phyloP scores from a whole-genome alignment of 352 stramenopile species.

The Pythium utonaiense region DNA sequence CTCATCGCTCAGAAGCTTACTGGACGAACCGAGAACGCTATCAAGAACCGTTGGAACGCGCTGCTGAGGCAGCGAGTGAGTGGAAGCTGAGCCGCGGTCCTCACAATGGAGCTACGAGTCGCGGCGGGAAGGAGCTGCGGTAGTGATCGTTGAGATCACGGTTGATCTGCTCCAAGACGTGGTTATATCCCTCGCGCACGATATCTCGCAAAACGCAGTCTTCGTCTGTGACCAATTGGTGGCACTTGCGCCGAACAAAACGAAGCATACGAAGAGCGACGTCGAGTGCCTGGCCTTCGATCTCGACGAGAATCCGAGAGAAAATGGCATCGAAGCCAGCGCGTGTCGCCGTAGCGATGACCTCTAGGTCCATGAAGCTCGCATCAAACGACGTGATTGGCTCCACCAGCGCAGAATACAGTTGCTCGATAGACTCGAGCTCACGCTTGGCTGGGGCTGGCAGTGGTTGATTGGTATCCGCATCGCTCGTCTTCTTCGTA shows the following conservation, averaged over 20 bases:
- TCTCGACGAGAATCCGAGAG: constrained; percentile 63
- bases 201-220: not conserved
- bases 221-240: not conserved
- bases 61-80: constrained; percentile 1
- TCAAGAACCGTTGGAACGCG: constrained; percentile 70
- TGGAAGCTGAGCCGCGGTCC: not conserved
- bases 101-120: constrained; percentile 43
- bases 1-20: constrained; percentile 42
- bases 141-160: constrained; percentile 47
- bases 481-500: not conserved
- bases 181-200: constrained; percentile 44
- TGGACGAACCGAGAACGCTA: constrained; percentile 48
- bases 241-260: constrained; percentile 64
- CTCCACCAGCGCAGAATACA: constrained; percentile 36
- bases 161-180: constrained; percentile 59
- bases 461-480: not conserved
- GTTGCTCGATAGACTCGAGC: constrained; percentile 50
- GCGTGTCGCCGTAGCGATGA: not conserved
- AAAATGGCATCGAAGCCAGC: constrained; percentile 70
- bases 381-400: not conserved
- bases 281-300: constrained; percentile 57
- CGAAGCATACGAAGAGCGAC: constrained; percentile 63
- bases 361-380: not conserved
- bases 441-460: not conserved
- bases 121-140: constrained; percentile 34